A percentile compares a stretch with the other conserved stretches of the same genome.
Conservation (phyloP, 257 asterid species). For the Nicotiana knightiana region DNA sequence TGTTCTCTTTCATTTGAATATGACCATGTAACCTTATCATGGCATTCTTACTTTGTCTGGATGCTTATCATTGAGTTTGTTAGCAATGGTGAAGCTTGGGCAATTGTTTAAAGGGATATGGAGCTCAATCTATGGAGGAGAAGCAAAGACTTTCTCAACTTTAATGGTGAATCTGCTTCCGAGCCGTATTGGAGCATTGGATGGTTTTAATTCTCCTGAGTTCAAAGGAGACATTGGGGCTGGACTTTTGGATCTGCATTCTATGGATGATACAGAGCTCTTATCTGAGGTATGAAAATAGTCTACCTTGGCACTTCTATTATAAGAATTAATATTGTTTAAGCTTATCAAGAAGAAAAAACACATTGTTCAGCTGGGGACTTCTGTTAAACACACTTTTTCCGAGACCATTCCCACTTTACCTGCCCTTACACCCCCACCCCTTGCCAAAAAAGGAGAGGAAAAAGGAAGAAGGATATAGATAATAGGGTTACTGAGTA, state of each 20-base stretch:
- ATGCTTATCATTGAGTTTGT: conserved; percentile 4
- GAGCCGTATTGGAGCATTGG: conserved; percentile 72
- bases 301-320: neutral
- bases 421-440: neutral
- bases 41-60: neutral
- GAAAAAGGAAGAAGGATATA: neutral
- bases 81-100: neutral
- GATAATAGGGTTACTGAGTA: neutral
- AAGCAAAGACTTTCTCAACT: conserved; percentile 92
- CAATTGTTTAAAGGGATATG: conserved; percentile 54
- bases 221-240: conserved; percentile 94
- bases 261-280: conserved; percentile 99
- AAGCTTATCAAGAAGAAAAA: neutral
- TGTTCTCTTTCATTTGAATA: neutral
- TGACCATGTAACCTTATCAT: neutral
- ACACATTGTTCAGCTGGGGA: conserved; percentile 16
- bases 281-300: conserved; percentile 73
- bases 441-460: neutral
- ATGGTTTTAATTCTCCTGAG: conserved; percentile 72
- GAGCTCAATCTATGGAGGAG: conserved; percentile 97
- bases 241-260: conserved; percentile 90
- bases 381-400: neutral
- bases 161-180: conserved; percentile 76
- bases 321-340: neutral
- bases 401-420: neutral